Evolutionary conservation across 2,329 filamentous ascomycete genomes (phyloP).

Genomic region (Arthrobotrys pseudoclavata): DNA sequence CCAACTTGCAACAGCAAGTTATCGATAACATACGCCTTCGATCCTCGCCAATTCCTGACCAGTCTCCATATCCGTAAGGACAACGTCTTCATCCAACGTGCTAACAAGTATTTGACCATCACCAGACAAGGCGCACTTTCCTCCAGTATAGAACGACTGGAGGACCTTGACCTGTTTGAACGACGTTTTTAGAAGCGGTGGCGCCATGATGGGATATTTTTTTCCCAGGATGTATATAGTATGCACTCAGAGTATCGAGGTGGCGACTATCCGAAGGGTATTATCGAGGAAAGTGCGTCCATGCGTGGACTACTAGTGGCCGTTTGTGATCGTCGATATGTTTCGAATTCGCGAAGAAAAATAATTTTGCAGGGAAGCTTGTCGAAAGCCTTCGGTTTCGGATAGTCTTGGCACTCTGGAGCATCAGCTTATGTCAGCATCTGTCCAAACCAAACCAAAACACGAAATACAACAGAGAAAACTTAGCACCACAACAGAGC

Average conservation of each 20-base stretch:
- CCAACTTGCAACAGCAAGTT: constrained; percentile 3
- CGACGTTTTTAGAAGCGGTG: constrained; percentile 80
- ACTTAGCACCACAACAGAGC: too few species aligned
- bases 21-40: constrained; percentile 76
- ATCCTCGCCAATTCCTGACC: constrained; percentile 85
- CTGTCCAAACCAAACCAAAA: not conserved
- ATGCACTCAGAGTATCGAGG: not conserved
- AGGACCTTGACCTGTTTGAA: constrained; percentile 87
- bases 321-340: not conserved
- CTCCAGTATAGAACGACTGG: constrained; percentile 93
- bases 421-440: not conserved
- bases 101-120: constrained; percentile 86
- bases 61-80: constrained; percentile 86
- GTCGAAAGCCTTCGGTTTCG: constrained; percentile 3
- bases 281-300: not conserved
- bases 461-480: not conserved
- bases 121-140: constrained; percentile 84
- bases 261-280: not conserved
- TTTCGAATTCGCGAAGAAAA: constrained; percentile 22
- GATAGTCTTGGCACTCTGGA: constrained; percentile 15
- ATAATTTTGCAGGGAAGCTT: constrained; percentile 33
- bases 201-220: constrained; percentile 60
- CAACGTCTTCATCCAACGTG: constrained; percentile 89
- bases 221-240: not conserved
- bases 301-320: not conserved